These are phyloP conservation scores for Ophiostoma sp. DNA, from an alignment of 2,329 filamentous ascomycete species.

Conservation along the genomic window DNA sequence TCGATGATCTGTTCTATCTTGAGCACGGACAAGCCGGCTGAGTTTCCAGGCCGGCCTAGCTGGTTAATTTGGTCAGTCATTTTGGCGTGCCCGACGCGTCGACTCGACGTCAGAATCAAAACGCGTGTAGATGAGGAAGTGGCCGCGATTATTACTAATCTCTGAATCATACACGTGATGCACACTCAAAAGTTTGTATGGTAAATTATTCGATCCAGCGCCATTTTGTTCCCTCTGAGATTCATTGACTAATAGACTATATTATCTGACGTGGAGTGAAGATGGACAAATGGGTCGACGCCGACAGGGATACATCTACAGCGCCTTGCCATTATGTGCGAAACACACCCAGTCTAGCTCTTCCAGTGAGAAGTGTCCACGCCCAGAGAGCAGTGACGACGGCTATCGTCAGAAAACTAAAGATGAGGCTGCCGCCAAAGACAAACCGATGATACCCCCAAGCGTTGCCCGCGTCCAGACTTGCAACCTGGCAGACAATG, in stretches of 20 bases:
- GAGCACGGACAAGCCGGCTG: slow-evolving; percentile 37
- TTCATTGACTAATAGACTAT: too few species aligned
- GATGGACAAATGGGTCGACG: too few species aligned
- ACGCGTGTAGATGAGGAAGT: too few species aligned
- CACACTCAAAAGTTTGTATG: too few species aligned
- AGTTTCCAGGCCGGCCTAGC: background rate
- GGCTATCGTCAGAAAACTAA: slow-evolving; percentile 56
- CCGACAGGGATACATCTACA: too few species aligned
- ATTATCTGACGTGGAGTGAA: too few species aligned
- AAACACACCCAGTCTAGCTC: background rate
- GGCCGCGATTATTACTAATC: too few species aligned
- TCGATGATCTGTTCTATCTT: slow-evolving; percentile 54
- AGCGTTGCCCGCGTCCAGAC: slow-evolving; percentile 48
- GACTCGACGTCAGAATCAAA: too few species aligned
- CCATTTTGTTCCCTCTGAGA: too few species aligned
- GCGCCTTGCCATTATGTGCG: background rate
- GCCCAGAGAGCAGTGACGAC: slow-evolving; percentile 48
- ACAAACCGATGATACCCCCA: slow-evolving; percentile 64
- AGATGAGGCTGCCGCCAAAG: slow-evolving; percentile 63
- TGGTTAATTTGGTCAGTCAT: background rate
- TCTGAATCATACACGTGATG: too few species aligned
- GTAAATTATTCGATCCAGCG: too few species aligned
- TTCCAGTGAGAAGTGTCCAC: slow-evolving; percentile 43
- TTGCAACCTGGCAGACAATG: slow-evolving; percentile 50
- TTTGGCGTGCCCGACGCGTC: background rate